Conservation (phyloP, 2,329 filamentous ascomycete genomes). For the Fusarium brachygibbosum region DNA sequence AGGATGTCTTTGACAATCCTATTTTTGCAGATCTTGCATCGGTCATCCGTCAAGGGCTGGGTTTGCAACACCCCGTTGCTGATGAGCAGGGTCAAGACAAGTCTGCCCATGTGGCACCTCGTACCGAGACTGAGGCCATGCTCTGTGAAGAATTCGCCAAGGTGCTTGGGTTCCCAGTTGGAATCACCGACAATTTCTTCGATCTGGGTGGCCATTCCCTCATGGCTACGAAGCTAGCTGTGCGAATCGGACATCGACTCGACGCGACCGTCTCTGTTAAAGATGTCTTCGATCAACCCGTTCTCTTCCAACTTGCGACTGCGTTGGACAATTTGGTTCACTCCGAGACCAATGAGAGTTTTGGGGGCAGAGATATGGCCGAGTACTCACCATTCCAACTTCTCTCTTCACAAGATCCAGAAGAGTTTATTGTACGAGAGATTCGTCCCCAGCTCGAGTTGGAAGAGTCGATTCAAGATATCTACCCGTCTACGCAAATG, state of each 20-base stretch:
- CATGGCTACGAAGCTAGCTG: conserved; percentile 21
- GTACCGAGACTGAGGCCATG: neutral
- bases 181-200: conserved; percentile 25
- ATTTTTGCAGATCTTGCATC: conserved; percentile 5
- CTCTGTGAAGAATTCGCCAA: conserved; percentile 4
- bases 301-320: conserved; percentile 8
- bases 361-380: neutral
- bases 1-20: conserved; percentile 14
- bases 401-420: neutral
- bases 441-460: neutral
- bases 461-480: neutral
- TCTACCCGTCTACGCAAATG: conserved; percentile 3
- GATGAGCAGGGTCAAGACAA: conserved; percentile 1
- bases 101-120: conserved; percentile 7
- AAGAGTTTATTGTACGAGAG: neutral
- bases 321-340: neutral
- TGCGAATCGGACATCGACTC: conserved; percentile 5
- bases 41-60: neutral
- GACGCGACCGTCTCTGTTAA: conserved; percentile 5
- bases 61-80: neutral
- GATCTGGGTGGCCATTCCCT: conserved; percentile 17
- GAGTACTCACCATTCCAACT: conserved; percentile 4
- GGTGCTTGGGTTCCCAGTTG: conserved; percentile 3
- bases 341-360: neutral
- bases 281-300: conserved; percentile 16